Evolutionary conservation across 192 early-diverging fungal genomes (phyloP), one percentile per base, ranked within the genome.

Genomic region (Linnemannia schmuckeri): DNA sequence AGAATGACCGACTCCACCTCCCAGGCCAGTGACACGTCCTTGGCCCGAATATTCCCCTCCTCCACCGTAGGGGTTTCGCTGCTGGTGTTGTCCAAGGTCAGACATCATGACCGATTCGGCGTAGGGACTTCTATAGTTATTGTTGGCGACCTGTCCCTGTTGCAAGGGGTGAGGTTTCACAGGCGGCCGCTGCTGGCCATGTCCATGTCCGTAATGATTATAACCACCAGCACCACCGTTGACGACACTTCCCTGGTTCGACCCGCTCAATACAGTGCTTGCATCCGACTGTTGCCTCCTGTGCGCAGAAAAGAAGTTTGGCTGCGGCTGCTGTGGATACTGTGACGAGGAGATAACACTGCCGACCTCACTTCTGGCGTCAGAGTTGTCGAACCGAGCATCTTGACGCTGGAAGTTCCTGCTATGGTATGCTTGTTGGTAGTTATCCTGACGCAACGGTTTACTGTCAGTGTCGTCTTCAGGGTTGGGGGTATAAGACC

Each of bases 181-280:
- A 4, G 30, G 61, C 1, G 61, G 61, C 12, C 61, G 24, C 20
- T 52, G 49, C 20, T 52, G 49, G 18, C 49, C 49, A 49, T 49
- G 15, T 17, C 47, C 47, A 52, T 52, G 5, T 44, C 42, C 42
- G 10, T 44, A 52, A 20, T 2, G 49, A 52, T 52, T 52, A 52
- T 52, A 52, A 6, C 49, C 49, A 52, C 47, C 47, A 44, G 42
- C 42, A 49, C 13, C 27, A 15, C 85, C 85, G 9, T 76, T 27
- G 2, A 81, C 85, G 1, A 87, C 85, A 71, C 85, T 87, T 49
- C 85, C 85, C 13, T 81, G 85, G 15, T 87, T 87, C 22, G 85
- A 87, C 3, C 85, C 85, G 72, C 85, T 87, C 63, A 87, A 42
- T 0, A 87, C 84, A 2, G 80, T 81, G n/a, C 85, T 87, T 0